phyloP scores from a whole-genome alignment of 768 basidiomycete species.

The Pholiota microspora region DNA sequence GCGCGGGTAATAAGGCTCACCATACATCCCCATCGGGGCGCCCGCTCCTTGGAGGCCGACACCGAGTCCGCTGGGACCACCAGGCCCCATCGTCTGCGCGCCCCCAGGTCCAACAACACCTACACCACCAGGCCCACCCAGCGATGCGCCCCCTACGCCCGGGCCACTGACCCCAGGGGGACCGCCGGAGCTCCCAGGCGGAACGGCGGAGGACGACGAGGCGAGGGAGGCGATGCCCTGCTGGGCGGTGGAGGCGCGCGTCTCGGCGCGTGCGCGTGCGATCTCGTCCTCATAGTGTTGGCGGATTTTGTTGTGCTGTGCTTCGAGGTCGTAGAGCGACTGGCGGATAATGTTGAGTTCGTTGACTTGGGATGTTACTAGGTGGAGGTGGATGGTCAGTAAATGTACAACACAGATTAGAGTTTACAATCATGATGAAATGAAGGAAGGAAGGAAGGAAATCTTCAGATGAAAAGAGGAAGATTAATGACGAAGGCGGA shows the following conservation, averaged over 20 bases:
- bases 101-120: conserved; percentile 18
- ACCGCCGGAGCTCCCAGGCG: conserved; percentile 2
- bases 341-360: conserved; percentile 90
- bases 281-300: conserved; percentile 88
- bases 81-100: conserved; percentile 19
- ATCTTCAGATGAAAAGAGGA: too few species aligned
- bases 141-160: background rate
- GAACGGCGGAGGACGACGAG: conserved; percentile 1
- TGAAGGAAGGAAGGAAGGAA: background rate
- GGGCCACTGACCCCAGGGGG: conserved; percentile 3
- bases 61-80: conserved; percentile 19
- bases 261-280: conserved; percentile 64
- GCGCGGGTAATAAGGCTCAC: conserved; percentile 16
- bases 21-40: conserved; percentile 16
- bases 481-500: too few species aligned
- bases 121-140: conserved; percentile 1
- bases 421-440: background rate
- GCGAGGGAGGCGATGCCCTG: conserved; percentile 23
- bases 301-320: conserved; percentile 82
- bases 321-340: conserved; percentile 88
- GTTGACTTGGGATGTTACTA: conserved; percentile 81
- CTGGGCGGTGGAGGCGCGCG: conserved; percentile 35
- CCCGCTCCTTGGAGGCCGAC: conserved; percentile 9
- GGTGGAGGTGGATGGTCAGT: too few species aligned
- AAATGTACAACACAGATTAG: too few species aligned